Evolutionary conservation across 441 rosid species (phyloP), one percentile per base, ranked within the genome.

Genomic region (Francoa sonchifolia): DNA sequence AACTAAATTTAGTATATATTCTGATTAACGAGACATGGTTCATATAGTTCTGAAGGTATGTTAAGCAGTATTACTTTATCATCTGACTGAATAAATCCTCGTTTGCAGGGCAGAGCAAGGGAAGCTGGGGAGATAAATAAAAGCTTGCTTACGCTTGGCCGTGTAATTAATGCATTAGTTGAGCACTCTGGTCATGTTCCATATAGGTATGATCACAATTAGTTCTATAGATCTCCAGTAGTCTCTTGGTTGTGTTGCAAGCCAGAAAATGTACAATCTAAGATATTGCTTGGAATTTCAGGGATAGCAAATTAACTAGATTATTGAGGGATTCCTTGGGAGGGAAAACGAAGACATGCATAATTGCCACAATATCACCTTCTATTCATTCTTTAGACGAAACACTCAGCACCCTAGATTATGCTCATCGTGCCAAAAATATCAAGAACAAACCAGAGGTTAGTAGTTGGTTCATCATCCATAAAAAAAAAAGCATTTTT

Each of bases 121-220:
- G 98, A 89, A 73, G 98, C 96, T 51, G 96, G 98, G 19, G 98
- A 85, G 76, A 90, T 90, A 50, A 90, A 82, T 63, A 90, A 90
- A 66, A 90, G 98, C 68, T 77, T 89, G 76, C 98, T 89, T 54
- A 89, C 98, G 21, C 98, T 89, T 21, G 98, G 98, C 47, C 96
- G 98, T 53, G 94, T 85, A 54, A 89, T 89, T 48, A 89, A 85
- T 73, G 78, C 96, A 19, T 83, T 89, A 11, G 98, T 89, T 48
- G 96, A 89, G 61, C 98, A 85, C 56, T 89, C 98, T 42, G 93
- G 96, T 47, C 95, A 89, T 71, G 73, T 89, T 47, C 98, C 98
- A 41, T 89, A 84, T 36, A 77, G 97, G 97, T 89, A 73, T 41
- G 50, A 73, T 41, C n/a, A 39, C 6, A 19, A 18, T 28, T 17